Base-by-base conservation (phyloP, 1,139 yeast genomes). In the Hemisphaericaspora lyxosophila region DNA sequence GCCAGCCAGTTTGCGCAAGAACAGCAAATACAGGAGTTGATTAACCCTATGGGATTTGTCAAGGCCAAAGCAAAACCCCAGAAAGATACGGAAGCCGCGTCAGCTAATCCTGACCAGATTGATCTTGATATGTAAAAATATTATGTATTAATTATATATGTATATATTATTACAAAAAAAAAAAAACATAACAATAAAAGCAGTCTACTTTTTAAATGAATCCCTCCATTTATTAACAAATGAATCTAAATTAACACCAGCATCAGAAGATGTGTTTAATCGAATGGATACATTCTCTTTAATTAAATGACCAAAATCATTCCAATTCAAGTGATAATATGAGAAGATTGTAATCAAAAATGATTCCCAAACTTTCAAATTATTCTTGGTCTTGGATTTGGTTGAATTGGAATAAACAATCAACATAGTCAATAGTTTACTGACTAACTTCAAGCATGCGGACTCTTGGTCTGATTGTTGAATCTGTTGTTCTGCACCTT, bases 91-190 rank as follows among this genome's bases (percentile, higher is more conserved):
- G 51, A 46, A 16, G 45, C 11, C 2, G 7, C 34, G 23, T 26
- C 7, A 6, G 26, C 28, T 41, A 84, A 85, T 51, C 84, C 86
- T 1, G 88, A 85, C 49, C 82, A 79, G 34, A 82, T 85, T 32
- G 88, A 82, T 26, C 64, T 85, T 64, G 80, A 76, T 48, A 46
- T 43, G 45, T 48, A 38, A 35, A 12, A 13, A 9, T 23, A 6
- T 9, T 23, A 23, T n/a, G n/a, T n/a, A n/a, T n/a, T n/a, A n/a
- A n/a, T n/a, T n/a, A n/a, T n/a, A n/a, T n/a, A n/a, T n/a, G n/a
- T n/a, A n/a, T n/a, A n/a, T n/a, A n/a, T n/a, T n/a, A n/a, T n/a
- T n/a, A n/a, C n/a, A n/a, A n/a, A n/a, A n/a, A n/a, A n/a, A n/a
- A n/a, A n/a, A n/a, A n/a, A n/a, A n/a, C n/a, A n/a, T n/a, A n/a